Percentiles rank a stretch among this genome's conserved stretches.
Evolutionary conservation across 1,139 yeast genomes (phyloP).

Genomic region (Suhomyces terraborum): DNA sequence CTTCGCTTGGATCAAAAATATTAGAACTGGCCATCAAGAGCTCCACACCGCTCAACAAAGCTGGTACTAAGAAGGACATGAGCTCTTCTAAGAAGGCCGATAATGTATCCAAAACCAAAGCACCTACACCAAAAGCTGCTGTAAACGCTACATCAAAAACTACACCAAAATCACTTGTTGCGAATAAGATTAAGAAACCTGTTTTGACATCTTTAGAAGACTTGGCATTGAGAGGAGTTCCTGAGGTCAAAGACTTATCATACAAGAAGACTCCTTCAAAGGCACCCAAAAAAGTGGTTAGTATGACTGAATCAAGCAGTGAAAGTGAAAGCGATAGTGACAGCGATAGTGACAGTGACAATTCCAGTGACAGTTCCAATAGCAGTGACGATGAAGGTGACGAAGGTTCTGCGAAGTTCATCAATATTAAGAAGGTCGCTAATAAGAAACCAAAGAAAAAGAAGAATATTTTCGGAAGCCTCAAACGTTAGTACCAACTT

Average conservation of each 20-base stretch:
- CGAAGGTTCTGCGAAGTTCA: constrained; percentile 18
- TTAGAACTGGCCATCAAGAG: not conserved
- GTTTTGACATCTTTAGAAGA: constrained; percentile 56
- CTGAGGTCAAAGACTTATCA: constrained; percentile 55
- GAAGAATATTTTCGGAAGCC: constrained; percentile 16
- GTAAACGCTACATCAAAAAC: constrained; percentile 1
- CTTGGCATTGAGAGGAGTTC: constrained; percentile 59
- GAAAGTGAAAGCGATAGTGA: constrained; percentile 8
- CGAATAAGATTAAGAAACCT: constrained; percentile 26
- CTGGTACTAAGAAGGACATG: not conserved
- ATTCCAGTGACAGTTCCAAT: constrained; percentile 20
- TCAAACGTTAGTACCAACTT: constrained; percentile 11
- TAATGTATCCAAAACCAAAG: not conserved
- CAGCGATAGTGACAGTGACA: constrained; percentile 15
- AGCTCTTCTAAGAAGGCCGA: not conserved
- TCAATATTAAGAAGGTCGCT: constrained; percentile 17
- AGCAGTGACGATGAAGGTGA: constrained; percentile 16
- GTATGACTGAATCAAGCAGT: not conserved
- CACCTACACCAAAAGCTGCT: not conserved
- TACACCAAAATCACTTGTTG: not conserved
- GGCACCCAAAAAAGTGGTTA: constrained; percentile 1
- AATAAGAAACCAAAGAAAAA: constrained; percentile 14
- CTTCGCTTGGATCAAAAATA: not conserved
- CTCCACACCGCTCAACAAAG: not conserved
- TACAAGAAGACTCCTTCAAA: constrained; percentile 4